Evolutionary conservation across 2,329 filamentous ascomycete genomes (phyloP).

Genomic region (Trichothecium roseum): DNA sequence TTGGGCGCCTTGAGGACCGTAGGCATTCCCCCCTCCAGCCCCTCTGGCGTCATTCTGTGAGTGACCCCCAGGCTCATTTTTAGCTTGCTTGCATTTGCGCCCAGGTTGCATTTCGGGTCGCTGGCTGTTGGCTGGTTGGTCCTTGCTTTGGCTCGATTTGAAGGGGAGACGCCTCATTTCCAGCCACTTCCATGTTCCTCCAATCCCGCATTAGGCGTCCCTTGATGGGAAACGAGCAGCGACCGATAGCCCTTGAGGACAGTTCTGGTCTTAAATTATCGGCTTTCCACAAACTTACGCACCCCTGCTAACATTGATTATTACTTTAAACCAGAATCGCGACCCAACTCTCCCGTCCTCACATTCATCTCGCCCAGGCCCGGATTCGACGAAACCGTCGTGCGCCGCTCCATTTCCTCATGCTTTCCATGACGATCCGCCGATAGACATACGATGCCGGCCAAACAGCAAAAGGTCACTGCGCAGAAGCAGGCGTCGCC

Average conservation of each 20-base stretch:
- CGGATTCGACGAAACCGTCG: conserved; percentile 6
- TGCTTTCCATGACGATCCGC: conserved; percentile 23
- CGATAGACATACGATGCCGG: conserved; percentile 35
- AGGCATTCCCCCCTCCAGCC: too few species aligned
- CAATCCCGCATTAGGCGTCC: too few species aligned
- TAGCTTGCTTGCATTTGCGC: too few species aligned
- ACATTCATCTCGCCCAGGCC: neutral
- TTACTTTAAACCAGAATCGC: too few species aligned
- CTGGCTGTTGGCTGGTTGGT: too few species aligned
- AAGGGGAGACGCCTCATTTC: too few species aligned
- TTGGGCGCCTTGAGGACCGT: too few species aligned
- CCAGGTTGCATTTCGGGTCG: too few species aligned
- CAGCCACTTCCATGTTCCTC: too few species aligned
- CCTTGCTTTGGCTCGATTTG: too few species aligned
- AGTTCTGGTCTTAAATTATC: neutral
- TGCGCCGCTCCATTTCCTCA: conserved; percentile 17
- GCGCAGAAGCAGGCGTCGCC: conserved; percentile 40
- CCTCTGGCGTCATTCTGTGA: too few species aligned
- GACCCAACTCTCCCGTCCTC: neutral
- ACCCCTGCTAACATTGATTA: neutral
- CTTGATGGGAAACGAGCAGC: neutral
- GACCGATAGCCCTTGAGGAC: neutral
- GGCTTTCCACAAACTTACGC: neutral
- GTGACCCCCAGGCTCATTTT: too few species aligned
- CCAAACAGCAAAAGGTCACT: conserved; percentile 41